phyloP scores from a whole-genome alignment of 2,329 filamentous ascomycete genomes.

The Aureobasidium vineae region DNA sequence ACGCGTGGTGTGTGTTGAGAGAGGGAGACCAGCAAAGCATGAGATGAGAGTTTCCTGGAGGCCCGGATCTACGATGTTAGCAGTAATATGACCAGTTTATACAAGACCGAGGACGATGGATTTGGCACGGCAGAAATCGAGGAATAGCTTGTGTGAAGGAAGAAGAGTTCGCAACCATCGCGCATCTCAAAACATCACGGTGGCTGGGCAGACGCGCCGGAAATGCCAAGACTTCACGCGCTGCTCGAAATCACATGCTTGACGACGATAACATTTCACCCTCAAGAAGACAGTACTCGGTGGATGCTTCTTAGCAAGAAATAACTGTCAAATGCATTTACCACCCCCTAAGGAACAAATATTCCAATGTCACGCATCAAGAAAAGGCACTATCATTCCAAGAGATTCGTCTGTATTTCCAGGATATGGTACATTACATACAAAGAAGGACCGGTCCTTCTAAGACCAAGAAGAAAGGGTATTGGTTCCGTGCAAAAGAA shows the following conservation, averaged over 20 bases:
- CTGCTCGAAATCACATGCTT: neutral
- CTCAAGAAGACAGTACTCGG: too few species aligned
- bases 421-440: constrained; percentile 9
- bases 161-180: constrained; percentile 1
- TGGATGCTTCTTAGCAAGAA: too few species aligned
- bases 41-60: constrained; percentile 16
- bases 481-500: constrained; percentile 2
- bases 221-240: constrained; percentile 8
- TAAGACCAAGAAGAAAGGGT: constrained; percentile 15
- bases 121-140: constrained; percentile 5
- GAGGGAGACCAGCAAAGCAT: constrained; percentile 13
- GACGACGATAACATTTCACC: neutral
- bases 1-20: constrained; percentile 51
- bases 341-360: too few species aligned
- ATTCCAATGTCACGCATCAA: neutral
- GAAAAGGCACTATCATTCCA: neutral
- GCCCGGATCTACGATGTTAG: constrained; percentile 15
- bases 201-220: constrained; percentile 19
- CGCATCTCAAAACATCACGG: neutral
- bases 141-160: constrained; percentile 6
- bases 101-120: constrained; percentile 8
- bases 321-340: too few species aligned
- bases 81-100: constrained; percentile 16
- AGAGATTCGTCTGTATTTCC: neutral
- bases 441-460: neutral